These are phyloP conservation scores for Monosporascus sp. DNA, from an alignment of 2,329 filamentous ascomycete species.

Conservation along the genomic window DNA sequence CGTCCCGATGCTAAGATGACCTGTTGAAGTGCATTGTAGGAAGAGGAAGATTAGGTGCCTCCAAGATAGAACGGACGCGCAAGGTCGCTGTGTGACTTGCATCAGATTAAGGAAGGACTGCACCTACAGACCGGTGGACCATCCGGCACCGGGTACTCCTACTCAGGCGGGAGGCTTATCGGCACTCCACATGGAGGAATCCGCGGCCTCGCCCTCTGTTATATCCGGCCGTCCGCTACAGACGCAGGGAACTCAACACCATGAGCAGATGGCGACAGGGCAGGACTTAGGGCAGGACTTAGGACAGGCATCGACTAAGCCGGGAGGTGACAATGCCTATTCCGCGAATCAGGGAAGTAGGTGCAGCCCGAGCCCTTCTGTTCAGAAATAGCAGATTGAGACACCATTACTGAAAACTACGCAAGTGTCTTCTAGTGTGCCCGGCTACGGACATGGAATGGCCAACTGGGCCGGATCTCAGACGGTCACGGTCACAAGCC, in stretches of 20 bases:
- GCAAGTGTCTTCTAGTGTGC: constrained; percentile 29
- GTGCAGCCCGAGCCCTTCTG: constrained; percentile 15
- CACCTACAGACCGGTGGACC: constrained; percentile 85
- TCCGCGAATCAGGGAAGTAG: constrained; percentile 38
- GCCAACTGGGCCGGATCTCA: constrained; percentile 34
- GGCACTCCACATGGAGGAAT: constrained; percentile 35
- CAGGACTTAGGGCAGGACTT: constrained; percentile 39
- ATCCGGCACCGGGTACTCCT: constrained; percentile 46
- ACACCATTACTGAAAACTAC: constrained; percentile 16
- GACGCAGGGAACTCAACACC: constrained; percentile 33
- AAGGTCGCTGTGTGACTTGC: constrained; percentile 83
- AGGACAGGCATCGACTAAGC: constrained; percentile 9
- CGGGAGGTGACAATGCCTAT: constrained; percentile 22
- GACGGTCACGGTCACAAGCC: constrained; percentile 32
- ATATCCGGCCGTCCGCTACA: constrained; percentile 37
- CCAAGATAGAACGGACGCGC: constrained; percentile 63
- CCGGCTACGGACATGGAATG: constrained; percentile 34
- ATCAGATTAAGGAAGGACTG: constrained; percentile 93
- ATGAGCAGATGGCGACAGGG: constrained; percentile 36
- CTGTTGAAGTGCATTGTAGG: constrained; percentile 72
- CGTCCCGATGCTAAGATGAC: constrained; percentile 9
- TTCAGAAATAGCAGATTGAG: background rate
- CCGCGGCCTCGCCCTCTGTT: constrained; percentile 44
- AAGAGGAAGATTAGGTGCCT: constrained; percentile 91
- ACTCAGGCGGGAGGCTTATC: constrained; percentile 36